A percentile compares a stretch with the other conserved stretches of the same genome.
Conservation (phyloP, 306 rosid genomes). For the Luffa acutangula region DNA sequence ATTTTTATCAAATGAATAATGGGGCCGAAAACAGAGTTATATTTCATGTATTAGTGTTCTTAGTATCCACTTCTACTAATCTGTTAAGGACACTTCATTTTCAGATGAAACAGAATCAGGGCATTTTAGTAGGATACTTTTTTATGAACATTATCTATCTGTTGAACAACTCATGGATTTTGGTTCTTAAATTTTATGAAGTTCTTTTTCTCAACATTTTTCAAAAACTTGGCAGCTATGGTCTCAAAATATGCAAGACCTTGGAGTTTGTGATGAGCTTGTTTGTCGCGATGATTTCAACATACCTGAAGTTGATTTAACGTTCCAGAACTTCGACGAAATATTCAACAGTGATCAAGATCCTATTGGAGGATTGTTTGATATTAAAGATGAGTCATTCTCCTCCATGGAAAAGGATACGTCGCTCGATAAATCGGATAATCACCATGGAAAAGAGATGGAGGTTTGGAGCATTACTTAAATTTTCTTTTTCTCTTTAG, state of each 20-base stretch:
- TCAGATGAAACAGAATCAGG: background rate
- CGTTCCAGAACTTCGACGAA: slow-evolving; percentile 69
- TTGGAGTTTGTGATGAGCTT: slow-evolving; percentile 81
- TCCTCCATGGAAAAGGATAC: slow-evolving; percentile 43
- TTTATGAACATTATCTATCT: background rate
- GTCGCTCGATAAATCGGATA: slow-evolving; percentile 39
- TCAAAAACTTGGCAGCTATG: slow-evolving; percentile 51
- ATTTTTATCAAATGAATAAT: background rate
- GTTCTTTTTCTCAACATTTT: background rate
- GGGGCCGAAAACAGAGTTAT: background rate
- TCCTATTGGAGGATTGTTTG: slow-evolving; percentile 29
- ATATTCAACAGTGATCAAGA: slow-evolving; percentile 70
- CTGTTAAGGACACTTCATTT: background rate
- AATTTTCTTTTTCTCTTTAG: background rate
- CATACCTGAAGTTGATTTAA: slow-evolving; percentile 81
- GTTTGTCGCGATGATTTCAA: slow-evolving; percentile 52
- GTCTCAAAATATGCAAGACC: slow-evolving; percentile 88
- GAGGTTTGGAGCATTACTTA: slow-evolving; percentile 34
- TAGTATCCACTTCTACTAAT: background rate
- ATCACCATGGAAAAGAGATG: slow-evolving; percentile 25
- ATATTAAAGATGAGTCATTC: slow-evolving; percentile 39
- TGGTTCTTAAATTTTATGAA: background rate
- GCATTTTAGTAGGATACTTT: background rate
- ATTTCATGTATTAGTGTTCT: background rate
- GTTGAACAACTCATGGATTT: background rate